Evolutionary conservation across 192 early-diverging fungal genomes (phyloP).

Genomic region (Backusella morwellensis): DNA sequence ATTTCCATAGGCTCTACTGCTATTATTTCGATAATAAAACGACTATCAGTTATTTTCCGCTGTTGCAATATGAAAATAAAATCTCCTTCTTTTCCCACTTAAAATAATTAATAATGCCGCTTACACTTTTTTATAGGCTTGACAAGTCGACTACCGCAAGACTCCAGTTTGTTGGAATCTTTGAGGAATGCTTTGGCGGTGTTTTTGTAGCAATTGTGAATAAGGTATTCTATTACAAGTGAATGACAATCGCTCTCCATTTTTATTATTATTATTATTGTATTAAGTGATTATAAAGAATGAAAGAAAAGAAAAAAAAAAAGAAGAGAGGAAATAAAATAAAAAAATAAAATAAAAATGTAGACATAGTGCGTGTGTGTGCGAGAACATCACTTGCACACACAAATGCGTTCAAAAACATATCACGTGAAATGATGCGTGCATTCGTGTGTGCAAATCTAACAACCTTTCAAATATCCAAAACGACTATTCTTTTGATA

Average conservation of each 20-base stretch:
- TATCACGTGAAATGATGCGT: not conserved
- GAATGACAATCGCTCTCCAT: constrained; percentile 9
- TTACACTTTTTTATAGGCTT: not conserved
- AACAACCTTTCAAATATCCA: too few relatives aligned
- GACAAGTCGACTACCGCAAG: not conserved
- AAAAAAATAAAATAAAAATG: not conserved
- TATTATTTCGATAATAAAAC: not conserved
- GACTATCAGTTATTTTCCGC: not conserved
- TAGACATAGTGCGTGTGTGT: not conserved
- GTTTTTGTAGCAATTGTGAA: constrained; percentile 18
- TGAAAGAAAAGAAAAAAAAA: not conserved
- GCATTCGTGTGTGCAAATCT: too few relatives aligned
- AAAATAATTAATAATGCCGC: not conserved
- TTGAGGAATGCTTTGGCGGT: constrained; percentile 13
- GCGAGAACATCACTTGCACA: not conserved
- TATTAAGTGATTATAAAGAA: not conserved
- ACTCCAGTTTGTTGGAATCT: constrained; percentile 2
- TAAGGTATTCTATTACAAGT: constrained; percentile 14
- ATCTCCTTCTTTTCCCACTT: not conserved
- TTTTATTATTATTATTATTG: not conserved
- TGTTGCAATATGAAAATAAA: not conserved
- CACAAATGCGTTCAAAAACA: not conserved
- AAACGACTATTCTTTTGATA: too few relatives aligned
- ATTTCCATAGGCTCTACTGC: not conserved
- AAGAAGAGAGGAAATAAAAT: not conserved